Evolutionary conservation across 2,329 filamentous ascomycete genomes (phyloP).

Genomic region (Dactylellina parvicollis): DNA sequence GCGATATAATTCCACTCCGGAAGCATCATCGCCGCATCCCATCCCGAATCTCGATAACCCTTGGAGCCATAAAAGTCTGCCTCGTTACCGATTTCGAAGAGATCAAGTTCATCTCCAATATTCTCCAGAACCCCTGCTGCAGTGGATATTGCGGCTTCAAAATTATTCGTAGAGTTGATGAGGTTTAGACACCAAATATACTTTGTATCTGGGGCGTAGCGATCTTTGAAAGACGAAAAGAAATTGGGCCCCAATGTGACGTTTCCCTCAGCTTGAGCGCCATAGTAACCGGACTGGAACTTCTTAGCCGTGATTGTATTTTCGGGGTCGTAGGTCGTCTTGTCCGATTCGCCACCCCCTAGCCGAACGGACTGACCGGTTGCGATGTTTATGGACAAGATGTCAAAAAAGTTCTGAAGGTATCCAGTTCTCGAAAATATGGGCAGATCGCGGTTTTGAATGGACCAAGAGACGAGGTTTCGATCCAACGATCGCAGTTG

Average conservation of each 20-base stretch:
- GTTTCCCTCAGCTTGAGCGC: slow-evolving; percentile 31
- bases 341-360: slow-evolving; percentile 36
- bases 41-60: slow-evolving; percentile 10
- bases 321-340: slow-evolving; percentile 29
- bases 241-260: slow-evolving; percentile 39
- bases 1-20: slow-evolving; percentile 47
- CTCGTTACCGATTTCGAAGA: slow-evolving; percentile 49
- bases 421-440: slow-evolving; percentile 21
- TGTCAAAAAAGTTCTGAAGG: slow-evolving; percentile 23
- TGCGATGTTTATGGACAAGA: slow-evolving; percentile 20
- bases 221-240: slow-evolving; percentile 37
- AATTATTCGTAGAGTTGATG: slow-evolving; percentile 32
- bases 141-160: slow-evolving; percentile 38
- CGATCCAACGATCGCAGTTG: slow-evolving; percentile 22
- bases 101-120: slow-evolving; percentile 28
- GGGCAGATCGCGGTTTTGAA: slow-evolving; percentile 39
- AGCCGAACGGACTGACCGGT: slow-evolving; percentile 25
- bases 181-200: slow-evolving; percentile 46
- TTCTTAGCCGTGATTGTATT: slow-evolving; percentile 21
- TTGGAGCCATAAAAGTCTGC: slow-evolving; percentile 47
- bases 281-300: slow-evolving; percentile 39
- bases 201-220: slow-evolving; percentile 19
- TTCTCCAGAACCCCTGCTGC: slow-evolving; percentile 33
- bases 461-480: slow-evolving; percentile 44
- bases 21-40: slow-evolving; percentile 34